Base-by-base conservation (phyloP, 495 filamentous ascomycete genomes). In the Aspergillus ellipticus region DNA sequence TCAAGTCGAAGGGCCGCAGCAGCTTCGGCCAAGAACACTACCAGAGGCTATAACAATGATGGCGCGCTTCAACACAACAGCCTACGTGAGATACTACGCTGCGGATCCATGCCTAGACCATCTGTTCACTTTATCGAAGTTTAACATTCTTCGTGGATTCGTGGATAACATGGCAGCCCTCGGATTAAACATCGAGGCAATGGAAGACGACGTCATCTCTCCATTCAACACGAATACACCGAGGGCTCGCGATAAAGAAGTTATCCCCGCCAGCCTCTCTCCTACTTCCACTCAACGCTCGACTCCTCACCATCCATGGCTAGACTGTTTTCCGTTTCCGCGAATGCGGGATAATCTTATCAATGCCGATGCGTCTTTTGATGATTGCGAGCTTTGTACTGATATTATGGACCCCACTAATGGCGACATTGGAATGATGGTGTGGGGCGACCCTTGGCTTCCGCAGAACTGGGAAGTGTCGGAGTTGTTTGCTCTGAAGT, bases 271-370 rank as follows among this genome's bases (percentile, higher is more conserved):
- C 0, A 52, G 48, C 22, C 55, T 57, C 28, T 41, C 10, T 19
- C 55, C 55, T 6, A 57, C 55, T 0, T 20, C 31, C 9, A 45
- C 49, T 41, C 55, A 57, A 37, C 19, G n/a, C 29, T 46, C 16
- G 2, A 39, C 21, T 29, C 49, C 49, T 41, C 60, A 63, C 24
- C 53, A 57, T 39, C 37, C 46, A 9, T 63, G 60, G 56, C 41
- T 59, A 45, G 60, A 56, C 22, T 55, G 56, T 13, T 63, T 59
- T 13, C 56, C 60, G 0, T 56, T 58, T 24, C 53, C 60, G 29
- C 42, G 20, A 19, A 56, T 63, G 33, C 53, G 60, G 9, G 56
- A 63, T 31, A 63, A 58, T 33, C 33, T 63, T 10, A 39, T 63
- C 21, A 49, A 50, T 16, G 49, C 49, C n/a, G 56, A 22, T 13